Conservation (phyloP, 768 basidiomycete species). For the Pleurotus salmoneostramineus region DNA sequence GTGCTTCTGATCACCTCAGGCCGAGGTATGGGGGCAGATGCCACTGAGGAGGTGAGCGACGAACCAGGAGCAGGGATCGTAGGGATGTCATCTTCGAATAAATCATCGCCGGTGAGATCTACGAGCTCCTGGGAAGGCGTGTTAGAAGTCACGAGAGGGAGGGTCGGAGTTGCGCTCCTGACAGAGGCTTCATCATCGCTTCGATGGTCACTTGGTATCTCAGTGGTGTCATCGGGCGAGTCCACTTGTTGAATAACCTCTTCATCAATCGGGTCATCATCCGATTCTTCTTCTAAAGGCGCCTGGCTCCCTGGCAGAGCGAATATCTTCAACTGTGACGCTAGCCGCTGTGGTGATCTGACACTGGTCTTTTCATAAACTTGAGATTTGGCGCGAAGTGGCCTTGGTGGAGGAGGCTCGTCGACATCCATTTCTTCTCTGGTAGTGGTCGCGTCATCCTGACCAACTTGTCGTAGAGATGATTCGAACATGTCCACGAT, state of each 20-base stretch:
- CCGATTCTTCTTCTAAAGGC: constrained; percentile 16
- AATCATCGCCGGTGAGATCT: constrained; percentile 14
- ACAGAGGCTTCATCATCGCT: constrained; percentile 2
- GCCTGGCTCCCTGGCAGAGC: neutral
- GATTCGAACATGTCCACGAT: neutral
- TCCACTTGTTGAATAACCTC: too few relatives aligned
- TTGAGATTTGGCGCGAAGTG: neutral
- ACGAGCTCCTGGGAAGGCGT: constrained; percentile 15
- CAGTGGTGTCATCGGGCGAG: too few relatives aligned
- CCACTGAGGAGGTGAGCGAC: constrained; percentile 5
- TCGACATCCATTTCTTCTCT: neutral
- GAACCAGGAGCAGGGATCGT: constrained; percentile 11
- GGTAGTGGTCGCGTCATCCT: neutral
- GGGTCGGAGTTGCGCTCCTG: neutral
- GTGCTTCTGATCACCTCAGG: constrained; percentile 39
- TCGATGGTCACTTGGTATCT: too few relatives aligned
- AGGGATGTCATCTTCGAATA: constrained; percentile 1
- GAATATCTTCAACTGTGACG: neutral
- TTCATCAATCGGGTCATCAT: constrained; percentile 2
- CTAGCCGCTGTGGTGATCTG: neutral
- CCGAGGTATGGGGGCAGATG: constrained; percentile 18
- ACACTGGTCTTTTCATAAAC: neutral
- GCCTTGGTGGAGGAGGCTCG: neutral
- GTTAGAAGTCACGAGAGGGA: neutral
- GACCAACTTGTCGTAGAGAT: neutral